Percentiles rank a stretch among this genome's conserved stretches.
Conservation (phyloP, 2,329 filamentous ascomycete genomes). For the Trichoderma endophyticum region DNA sequence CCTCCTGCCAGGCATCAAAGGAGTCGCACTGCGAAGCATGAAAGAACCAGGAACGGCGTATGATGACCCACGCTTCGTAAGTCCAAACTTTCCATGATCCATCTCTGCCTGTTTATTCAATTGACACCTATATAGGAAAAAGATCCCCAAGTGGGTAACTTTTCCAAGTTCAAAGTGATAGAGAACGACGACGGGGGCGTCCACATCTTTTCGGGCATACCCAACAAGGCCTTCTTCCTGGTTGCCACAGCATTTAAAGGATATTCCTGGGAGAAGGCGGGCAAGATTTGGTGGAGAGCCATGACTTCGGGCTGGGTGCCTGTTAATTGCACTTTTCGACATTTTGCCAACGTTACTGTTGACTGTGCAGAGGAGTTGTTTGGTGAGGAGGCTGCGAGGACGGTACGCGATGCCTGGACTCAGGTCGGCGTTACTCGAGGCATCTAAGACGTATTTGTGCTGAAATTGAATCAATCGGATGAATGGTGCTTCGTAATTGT, state of each 20-base stretch:
- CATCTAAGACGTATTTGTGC: neutral
- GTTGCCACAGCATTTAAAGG: constrained; percentile 27
- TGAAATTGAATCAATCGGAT: neutral
- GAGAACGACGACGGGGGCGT: constrained; percentile 52
- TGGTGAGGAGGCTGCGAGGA: neutral
- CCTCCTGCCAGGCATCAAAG: constrained; percentile 49
- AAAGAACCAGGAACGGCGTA: constrained; percentile 53
- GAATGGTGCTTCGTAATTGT: neutral
- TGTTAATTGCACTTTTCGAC: neutral
- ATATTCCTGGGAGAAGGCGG: neutral
- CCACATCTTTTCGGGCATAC: constrained; percentile 55
- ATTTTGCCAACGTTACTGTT: neutral
- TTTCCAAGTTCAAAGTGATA: constrained; percentile 38
- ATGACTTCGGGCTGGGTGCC: neutral
- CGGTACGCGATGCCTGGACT: neutral
- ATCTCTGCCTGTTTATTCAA: too few species aligned
- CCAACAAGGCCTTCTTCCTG: constrained; percentile 56
- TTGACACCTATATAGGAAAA: too few species aligned
- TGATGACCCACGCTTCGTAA: constrained; percentile 48
- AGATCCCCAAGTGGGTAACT: constrained; percentile 50
- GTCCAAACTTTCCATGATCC: constrained; percentile 20
- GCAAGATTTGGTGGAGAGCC: neutral
- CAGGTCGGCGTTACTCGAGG: neutral
- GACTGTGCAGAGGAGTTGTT: neutral
- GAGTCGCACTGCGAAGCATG: constrained; percentile 52